These are phyloP conservation scores for Wickerhamomyces xylosicus DNA, from an alignment of 805 yeast species.

Conservation along the genomic window DNA sequence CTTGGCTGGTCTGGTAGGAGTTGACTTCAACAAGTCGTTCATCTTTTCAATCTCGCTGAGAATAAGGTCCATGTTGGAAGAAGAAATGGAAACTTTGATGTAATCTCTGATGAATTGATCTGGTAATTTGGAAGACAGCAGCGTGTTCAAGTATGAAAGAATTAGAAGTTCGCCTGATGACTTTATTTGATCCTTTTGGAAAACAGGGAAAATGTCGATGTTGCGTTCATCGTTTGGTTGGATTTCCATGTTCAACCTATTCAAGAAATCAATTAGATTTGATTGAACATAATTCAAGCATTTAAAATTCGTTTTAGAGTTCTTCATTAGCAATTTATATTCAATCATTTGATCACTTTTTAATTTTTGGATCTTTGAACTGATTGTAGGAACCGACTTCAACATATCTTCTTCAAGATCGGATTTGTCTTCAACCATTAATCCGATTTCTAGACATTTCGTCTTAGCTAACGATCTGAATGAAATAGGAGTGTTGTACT, in stretches of 20 bases:
- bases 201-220: not conserved
- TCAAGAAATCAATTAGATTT: conserved; percentile 5
- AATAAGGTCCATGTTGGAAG: not conserved
- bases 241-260: conserved; percentile 9
- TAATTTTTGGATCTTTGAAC: conserved; percentile 52
- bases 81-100: conserved; percentile 8
- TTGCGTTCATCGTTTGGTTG: not conserved
- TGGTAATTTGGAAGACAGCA: conserved; percentile 25
- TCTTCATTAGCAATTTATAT: conserved; percentile 16
- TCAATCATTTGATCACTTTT: conserved; percentile 44
- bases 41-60: not conserved
- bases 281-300: conserved; percentile 13
- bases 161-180: conserved; percentile 27
- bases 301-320: conserved; percentile 18
- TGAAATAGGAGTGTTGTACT: conserved; percentile 54
- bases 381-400: conserved; percentile 17
- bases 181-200: conserved; percentile 2
- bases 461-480: conserved; percentile 24
- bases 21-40: not conserved
- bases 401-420: conserved; percentile 20
- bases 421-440: conserved; percentile 21
- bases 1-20: conserved; percentile 9
- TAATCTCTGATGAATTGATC: conserved; percentile 27
- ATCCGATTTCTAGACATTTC: conserved; percentile 23
- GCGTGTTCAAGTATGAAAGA: conserved; percentile 25